These are phyloP conservation scores for Pseudomassariella vexata DNA, from an alignment of 2,329 filamentous ascomycete species.

Conservation along the genomic window DNA sequence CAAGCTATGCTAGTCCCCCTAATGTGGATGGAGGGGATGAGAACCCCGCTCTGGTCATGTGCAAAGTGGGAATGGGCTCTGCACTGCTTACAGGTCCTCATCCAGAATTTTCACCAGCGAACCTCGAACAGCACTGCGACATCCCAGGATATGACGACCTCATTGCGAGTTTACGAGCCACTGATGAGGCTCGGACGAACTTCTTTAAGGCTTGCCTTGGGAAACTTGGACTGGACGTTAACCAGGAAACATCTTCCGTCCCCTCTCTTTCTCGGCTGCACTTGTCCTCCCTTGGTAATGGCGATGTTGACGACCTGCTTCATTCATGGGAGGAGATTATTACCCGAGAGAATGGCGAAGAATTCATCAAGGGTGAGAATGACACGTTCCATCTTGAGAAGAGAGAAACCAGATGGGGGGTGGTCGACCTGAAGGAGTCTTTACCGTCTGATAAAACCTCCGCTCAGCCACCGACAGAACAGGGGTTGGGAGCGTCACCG, in stretches of 20 bases:
- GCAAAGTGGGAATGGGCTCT: conserved; percentile 73
- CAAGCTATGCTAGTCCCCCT: conserved; percentile 68
- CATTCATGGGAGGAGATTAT: conserved; percentile 62
- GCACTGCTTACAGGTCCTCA: conserved; percentile 82
- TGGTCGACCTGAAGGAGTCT: conserved; percentile 48
- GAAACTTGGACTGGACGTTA: conserved; percentile 79
- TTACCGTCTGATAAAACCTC: conserved; percentile 28
- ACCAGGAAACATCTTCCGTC: conserved; percentile 60
- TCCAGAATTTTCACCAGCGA: conserved; percentile 85
- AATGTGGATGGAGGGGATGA: conserved; percentile 70
- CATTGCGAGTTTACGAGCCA: conserved; percentile 59
- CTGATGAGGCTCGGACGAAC: conserved; percentile 62
- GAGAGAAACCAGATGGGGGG: conserved; percentile 52
- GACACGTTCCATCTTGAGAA: conserved; percentile 79
- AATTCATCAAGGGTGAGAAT: conserved; percentile 72
- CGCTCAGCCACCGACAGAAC: conserved; percentile 32
- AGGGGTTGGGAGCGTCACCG: no score
- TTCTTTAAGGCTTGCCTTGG: conserved; percentile 76
- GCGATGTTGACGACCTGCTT: conserved; percentile 63
- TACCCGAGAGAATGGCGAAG: conserved; percentile 56
- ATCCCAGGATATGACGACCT: conserved; percentile 66
- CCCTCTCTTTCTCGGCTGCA: conserved; percentile 79
- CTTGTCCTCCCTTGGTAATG: conserved; percentile 63
- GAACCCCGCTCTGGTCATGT: conserved; percentile 75
- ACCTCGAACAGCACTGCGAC: conserved; percentile 63